Base-by-base conservation (phyloP, 495 filamentous ascomycete species). In the Xylaria curta region DNA sequence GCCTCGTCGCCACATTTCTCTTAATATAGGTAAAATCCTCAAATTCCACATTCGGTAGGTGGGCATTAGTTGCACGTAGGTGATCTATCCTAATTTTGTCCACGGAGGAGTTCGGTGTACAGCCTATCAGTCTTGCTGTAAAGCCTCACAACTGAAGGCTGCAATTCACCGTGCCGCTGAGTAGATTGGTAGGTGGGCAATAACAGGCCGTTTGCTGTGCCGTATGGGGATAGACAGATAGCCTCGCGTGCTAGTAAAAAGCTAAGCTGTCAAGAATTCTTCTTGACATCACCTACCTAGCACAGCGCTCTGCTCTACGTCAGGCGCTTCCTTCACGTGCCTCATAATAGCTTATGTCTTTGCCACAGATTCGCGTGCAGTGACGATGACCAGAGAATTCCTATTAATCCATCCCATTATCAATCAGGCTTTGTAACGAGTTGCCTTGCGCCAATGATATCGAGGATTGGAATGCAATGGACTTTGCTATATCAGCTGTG, bases 211-310 rank as follows among this genome's bases (percentile, higher is more conserved):
- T 15, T 38, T 38, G 31, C 56, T 60, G 31, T 38, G 56, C 56
- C 56, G 31, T 31, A 38, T 38, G 19, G 4, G 56, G 56, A 7
- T 9, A 38, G 10, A 1, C 0, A 38, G 8, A 33, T n/a, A 60
- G 58, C 58, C 58, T 60, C 17, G 33, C 58, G 33, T 28, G 33
- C 13, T 9, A 5, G 28, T 0, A 60, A 38, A 60, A 40, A 12
- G 58, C 33, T 33, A 38, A 19, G 58, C 58, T 60, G 31, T 60
- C 17, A 60, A 21, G 28, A 60, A 60, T 60, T 31, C 58, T 60
- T 21, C 33, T 21, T 60, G 58, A 60, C 58, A 60, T 60, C 31
- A 60, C 58, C 33, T 21, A 38, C 33, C 24, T 12, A 19, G 33
- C 54, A 60, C n/a, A 33, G 26, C 56, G 33, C 56, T 36, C 26